Evolutionary conservation across 805 yeast species (phyloP).

Genomic region (Saccharomycopsis javanensis): DNA sequence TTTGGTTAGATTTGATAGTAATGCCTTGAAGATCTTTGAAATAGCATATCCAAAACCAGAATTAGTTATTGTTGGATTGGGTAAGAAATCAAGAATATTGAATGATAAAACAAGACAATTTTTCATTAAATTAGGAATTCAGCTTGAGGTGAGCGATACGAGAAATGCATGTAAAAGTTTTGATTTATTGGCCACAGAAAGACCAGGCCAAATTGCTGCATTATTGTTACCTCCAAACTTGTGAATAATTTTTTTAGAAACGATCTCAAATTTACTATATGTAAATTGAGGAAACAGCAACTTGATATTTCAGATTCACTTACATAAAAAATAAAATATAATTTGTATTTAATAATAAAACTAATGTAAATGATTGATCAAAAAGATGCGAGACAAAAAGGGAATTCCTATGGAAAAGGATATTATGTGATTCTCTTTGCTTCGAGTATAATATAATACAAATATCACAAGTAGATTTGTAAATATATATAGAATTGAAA

Average conservation of each 20-base stretch:
- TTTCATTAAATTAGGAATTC: conserved; percentile 55
- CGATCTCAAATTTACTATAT: no score
- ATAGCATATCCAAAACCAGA: conserved; percentile 71
- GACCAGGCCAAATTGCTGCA: conserved; percentile 68
- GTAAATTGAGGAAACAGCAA: no score
- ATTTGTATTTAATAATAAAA: not conserved
- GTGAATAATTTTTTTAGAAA: conserved; percentile 20
- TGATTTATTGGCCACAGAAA: conserved; percentile 70
- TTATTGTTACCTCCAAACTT: conserved; percentile 61
- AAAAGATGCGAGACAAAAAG: not conserved
- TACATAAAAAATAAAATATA: no score
- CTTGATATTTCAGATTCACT: no score
- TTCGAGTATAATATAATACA: conserved; percentile 1
- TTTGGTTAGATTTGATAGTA: conserved; percentile 41
- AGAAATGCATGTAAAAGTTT: conserved; percentile 58
- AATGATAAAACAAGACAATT: conserved; percentile 42
- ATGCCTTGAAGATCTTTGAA: conserved; percentile 39
- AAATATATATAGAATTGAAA: not conserved
- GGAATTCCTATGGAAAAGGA: not conserved
- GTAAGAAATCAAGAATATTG: conserved; percentile 52
- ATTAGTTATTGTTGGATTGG: conserved; percentile 61
- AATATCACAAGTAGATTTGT: not conserved
- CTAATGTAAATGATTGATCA: not conserved
- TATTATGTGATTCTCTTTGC: not conserved
- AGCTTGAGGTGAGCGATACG: conserved; percentile 58